These are phyloP conservation scores for Parastagonospora avenae DNA, from an alignment of 2,329 filamentous ascomycete genomes.

Conservation along the genomic window DNA sequence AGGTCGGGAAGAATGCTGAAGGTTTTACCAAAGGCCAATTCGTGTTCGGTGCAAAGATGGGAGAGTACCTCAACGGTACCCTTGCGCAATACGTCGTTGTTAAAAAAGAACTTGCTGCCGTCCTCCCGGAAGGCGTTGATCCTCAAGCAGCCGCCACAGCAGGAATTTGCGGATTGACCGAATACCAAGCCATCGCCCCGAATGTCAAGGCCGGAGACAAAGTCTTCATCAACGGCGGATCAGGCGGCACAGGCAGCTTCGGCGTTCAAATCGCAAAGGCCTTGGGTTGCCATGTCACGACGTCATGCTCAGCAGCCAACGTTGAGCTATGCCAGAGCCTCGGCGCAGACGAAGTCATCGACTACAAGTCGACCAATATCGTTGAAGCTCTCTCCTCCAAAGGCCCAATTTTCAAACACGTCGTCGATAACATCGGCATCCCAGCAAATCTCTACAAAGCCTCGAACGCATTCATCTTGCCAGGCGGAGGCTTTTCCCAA, in stretches of 20 bases:
- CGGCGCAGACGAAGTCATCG: conserved; percentile 68
- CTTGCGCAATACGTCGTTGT: conserved; percentile 47
- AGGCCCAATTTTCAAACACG: conserved; percentile 57
- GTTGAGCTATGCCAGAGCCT: conserved; percentile 61
- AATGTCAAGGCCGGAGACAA: conserved; percentile 52
- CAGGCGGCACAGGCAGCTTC: conserved; percentile 65
- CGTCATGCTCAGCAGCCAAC: conserved; percentile 64
- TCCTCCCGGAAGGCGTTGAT: conserved; percentile 32
- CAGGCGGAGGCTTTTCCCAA: conserved; percentile 54
- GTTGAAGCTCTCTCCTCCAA: conserved; percentile 53
- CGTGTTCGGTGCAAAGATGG: conserved; percentile 47
- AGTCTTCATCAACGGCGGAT: conserved; percentile 69
- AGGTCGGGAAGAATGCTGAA: conserved; percentile 31
- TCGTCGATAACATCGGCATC: conserved; percentile 64
- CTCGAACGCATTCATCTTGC: conserved; percentile 57
- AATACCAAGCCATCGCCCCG: conserved; percentile 45
- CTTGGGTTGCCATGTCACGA: conserved; percentile 63
- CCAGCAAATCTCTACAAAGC: conserved; percentile 59
- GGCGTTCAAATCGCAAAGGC: conserved; percentile 68
- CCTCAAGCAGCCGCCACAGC: conserved; percentile 45
- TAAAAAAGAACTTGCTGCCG: conserved; percentile 17
- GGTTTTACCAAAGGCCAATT: conserved; percentile 43
- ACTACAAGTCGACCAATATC: conserved; percentile 61
- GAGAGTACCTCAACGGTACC: conserved; percentile 40
- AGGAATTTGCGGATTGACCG: conserved; percentile 47